Conservation (phyloP, 2,329 filamentous ascomycete genomes). For the Apiospora saccharicola region DNA sequence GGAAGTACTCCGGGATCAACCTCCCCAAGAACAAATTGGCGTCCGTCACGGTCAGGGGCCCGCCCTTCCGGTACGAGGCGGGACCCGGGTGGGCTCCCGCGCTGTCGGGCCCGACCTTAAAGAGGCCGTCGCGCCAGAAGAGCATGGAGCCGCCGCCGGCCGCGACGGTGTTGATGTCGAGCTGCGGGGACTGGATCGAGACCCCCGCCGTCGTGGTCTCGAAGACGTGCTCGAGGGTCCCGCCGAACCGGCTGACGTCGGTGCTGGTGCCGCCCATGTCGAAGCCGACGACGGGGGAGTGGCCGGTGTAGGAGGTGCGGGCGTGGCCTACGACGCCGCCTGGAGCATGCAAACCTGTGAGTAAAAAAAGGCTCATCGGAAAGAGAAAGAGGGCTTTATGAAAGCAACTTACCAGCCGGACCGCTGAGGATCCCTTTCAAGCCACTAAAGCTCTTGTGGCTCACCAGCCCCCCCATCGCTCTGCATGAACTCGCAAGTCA, state of each 20-base stretch:
- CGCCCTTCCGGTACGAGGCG: constrained; percentile 77
- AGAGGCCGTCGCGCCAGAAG: constrained; percentile 75
- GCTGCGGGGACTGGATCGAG: constrained; percentile 78
- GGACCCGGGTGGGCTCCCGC: constrained; percentile 77
- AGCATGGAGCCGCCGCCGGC: constrained; percentile 74
- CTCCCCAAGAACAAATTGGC: constrained; percentile 74
- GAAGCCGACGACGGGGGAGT: constrained; percentile 77
- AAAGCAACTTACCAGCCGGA: constrained; percentile 63
- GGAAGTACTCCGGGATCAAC: constrained; percentile 68
- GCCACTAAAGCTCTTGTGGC: constrained; percentile 71
- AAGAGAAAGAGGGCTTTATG: neutral
- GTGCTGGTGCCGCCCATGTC: constrained; percentile 81
- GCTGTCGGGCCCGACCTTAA: constrained; percentile 77
- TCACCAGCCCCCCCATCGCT: constrained; percentile 55
- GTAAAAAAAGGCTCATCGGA: neutral
- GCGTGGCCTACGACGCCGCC: constrained; percentile 81
- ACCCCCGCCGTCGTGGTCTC: constrained; percentile 64
- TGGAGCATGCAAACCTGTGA: neutral
- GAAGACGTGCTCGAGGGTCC: constrained; percentile 47
- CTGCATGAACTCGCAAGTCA: constrained; percentile 40
- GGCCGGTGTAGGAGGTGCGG: constrained; percentile 67
- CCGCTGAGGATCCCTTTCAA: constrained; percentile 75
- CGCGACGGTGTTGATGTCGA: constrained; percentile 84
- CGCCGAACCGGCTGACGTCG: constrained; percentile 73
- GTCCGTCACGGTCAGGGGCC: constrained; percentile 75